Evolutionary conservation across 2,329 filamentous ascomycete genomes (phyloP).

Genomic region (Alternaria consortialis): DNA sequence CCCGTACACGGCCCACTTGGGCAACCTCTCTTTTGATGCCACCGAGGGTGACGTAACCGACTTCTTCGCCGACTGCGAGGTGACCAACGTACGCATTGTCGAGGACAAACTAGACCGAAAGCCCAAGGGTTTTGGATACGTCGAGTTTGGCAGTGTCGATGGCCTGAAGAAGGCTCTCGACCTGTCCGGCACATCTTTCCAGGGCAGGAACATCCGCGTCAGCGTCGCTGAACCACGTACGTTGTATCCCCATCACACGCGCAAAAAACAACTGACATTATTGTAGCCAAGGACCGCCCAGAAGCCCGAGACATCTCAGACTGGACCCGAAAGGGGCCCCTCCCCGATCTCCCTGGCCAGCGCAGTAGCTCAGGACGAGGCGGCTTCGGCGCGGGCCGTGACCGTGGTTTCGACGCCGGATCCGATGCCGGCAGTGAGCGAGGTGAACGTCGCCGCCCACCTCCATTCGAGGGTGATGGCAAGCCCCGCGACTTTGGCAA

Average conservation of each 20-base stretch:
- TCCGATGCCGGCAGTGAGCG: conserved; percentile 69
- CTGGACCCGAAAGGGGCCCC: conserved; percentile 92
- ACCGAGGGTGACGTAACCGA: conserved; percentile 82
- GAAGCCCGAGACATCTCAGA: conserved; percentile 85
- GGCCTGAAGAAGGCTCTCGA: conserved; percentile 90
- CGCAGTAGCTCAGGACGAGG: conserved; percentile 63
- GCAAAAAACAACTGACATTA: conserved; percentile 24
- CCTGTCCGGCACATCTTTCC: conserved; percentile 81
- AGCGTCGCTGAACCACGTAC: conserved; percentile 98
- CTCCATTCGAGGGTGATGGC: conserved; percentile 73
- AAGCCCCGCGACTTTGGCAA: conserved; percentile 83
- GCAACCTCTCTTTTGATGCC: conserved; percentile 95
- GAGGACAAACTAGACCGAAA: conserved; percentile 94
- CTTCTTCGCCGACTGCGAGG: conserved; percentile 84
- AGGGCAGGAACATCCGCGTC: conserved; percentile 88
- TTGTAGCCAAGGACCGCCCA: conserved; percentile 82
- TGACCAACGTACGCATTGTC: conserved; percentile 92
- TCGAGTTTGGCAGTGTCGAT: conserved; percentile 88
- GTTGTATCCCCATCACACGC: conserved; percentile 50
- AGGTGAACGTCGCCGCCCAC: conserved; percentile 70
- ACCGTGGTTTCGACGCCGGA: conserved; percentile 60
- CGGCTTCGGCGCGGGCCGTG: conserved; percentile 51
- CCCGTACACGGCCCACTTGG: conserved; percentile 93
- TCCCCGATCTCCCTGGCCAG: conserved; percentile 73
- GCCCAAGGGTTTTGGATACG: conserved; percentile 98